These are phyloP conservation scores for Trichocladium uniseriatum DNA, from an alignment of 495 filamentous ascomycete species.

Conservation along the genomic window DNA sequence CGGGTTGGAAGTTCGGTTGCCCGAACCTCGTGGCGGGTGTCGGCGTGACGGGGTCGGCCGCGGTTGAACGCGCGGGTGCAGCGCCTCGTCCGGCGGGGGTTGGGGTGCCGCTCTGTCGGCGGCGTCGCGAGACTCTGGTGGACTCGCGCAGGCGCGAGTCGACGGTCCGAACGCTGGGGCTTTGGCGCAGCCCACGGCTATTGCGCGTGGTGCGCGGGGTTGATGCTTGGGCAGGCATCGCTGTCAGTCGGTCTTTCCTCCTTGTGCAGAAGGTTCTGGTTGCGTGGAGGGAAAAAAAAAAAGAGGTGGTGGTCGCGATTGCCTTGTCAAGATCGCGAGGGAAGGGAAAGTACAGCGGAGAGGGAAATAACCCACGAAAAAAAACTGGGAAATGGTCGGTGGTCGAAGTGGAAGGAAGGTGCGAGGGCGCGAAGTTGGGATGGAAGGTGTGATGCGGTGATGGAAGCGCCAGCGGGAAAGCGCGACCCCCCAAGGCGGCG, in stretches of 20 bases:
- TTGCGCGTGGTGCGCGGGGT: constrained; percentile 23
- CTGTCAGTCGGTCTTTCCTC: constrained; percentile 8
- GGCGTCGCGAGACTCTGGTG: neutral
- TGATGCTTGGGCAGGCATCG: constrained; percentile 14
- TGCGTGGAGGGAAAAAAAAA: neutral
- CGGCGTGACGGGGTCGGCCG: constrained; percentile 1
- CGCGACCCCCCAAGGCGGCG: neutral
- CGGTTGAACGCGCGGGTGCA: neutral
- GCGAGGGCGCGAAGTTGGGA: neutral
- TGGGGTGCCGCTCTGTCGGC: neutral
- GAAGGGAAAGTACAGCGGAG: neutral
- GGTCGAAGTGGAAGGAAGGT: neutral
- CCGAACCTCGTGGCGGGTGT: neutral
- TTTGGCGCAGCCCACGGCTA: constrained; percentile 17
- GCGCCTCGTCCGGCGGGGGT: neutral
- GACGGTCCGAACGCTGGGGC: neutral
- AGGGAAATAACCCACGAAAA: neutral
- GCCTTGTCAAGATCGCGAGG: neutral
- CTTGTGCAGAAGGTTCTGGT: neutral
- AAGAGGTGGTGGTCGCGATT: neutral
- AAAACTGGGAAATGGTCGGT: too few species aligned
- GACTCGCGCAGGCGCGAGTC: constrained; percentile 1
- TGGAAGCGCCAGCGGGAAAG: neutral
- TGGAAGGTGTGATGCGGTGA: neutral
- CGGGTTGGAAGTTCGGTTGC: neutral